Base-by-base conservation (phyloP, 1,284 basidiomycete species). In the Pseudozyma tsukubaensis region DNA sequence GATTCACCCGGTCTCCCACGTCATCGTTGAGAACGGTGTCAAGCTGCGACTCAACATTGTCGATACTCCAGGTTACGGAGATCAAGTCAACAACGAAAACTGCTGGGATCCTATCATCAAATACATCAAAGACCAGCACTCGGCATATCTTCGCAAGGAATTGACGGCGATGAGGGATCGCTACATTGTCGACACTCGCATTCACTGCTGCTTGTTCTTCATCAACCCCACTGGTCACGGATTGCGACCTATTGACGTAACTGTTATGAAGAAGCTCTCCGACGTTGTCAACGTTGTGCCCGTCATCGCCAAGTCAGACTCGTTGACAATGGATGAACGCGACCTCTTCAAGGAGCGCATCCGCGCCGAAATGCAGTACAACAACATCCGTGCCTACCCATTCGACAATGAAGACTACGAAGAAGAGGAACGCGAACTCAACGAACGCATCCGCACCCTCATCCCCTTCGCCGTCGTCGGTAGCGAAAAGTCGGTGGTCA, bases 71-170 rank as follows among this genome's bases (percentile, higher is more conserved):
- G 96, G 97, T 40, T 99, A 97, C 83, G 97, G 95, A 58, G 97
- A 99, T 88, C 93, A 95, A 83, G 91, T 99, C 85, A 97, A 99
- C 90, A 99, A 99, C 86, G 97, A 99, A 86, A 93, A 93, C 86
- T 98, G 97, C 89, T 99, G 96, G 96, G 96, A 99, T 84, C 93
- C 96, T 34, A 97, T 98, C 81, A 89, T 98, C 86, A 97, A 97
- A 87, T 97, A 98, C 86, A 98, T 97, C 87, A 93, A 94, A 87
- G 97, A 99, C 88, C 96, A 99, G 86, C 96, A 99, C 88, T 95
- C 93, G 83, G 94, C 95, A 49, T 99, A 98, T 87, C 90, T 99
- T 62, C 92, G 97, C 85, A 99, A 99, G 87, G 96, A 99, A 88
- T 89, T 99, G 71, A 99, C 97, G 5, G 96, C 97, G 7, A 94